Conservation (phyloP, 225 moss, liverwort and hornwort genomes). For the Asterella californica region DNA sequence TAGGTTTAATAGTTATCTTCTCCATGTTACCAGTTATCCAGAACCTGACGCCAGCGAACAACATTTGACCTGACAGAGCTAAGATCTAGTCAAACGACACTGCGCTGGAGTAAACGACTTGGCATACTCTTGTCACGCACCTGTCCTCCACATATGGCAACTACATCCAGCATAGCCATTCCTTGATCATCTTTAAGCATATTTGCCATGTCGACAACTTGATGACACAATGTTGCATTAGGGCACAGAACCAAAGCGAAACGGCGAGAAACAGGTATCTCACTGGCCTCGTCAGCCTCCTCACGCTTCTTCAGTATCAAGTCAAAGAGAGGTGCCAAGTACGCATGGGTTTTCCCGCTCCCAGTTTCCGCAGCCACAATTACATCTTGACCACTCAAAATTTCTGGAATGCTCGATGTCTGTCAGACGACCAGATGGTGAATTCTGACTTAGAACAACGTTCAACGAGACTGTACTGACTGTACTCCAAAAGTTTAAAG, state of each 20-base stretch:
- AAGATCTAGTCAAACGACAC: background rate
- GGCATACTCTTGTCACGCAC: conserved; percentile 15
- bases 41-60: background rate
- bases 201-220: conserved; percentile 90
- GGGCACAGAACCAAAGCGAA: conserved; percentile 84
- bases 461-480: background rate
- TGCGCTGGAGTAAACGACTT: background rate
- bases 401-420: conserved; percentile 70
- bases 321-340: conserved; percentile 78
- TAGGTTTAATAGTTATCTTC: background rate
- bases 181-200: conserved; percentile 59
- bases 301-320: conserved; percentile 40
- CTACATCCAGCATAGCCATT: conserved; percentile 57
- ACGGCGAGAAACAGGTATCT: conserved; percentile 20
- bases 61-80: background rate
- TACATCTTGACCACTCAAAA: conserved; percentile 63
- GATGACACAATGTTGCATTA: conserved; percentile 85
- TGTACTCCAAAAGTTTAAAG: background rate
- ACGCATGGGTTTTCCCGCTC: conserved; percentile 91
- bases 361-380: conserved; percentile 96
- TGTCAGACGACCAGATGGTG: conserved; percentile 23
- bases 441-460: background rate
- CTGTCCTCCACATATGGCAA: conserved; percentile 72
- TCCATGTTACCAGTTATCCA: background rate
- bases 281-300: conserved; percentile 22